A percentile compares a stretch with the other conserved stretches of the same genome.
Conservation (phyloP, 2,329 filamentous ascomycete species). For the Arthrocladium fulminans region DNA sequence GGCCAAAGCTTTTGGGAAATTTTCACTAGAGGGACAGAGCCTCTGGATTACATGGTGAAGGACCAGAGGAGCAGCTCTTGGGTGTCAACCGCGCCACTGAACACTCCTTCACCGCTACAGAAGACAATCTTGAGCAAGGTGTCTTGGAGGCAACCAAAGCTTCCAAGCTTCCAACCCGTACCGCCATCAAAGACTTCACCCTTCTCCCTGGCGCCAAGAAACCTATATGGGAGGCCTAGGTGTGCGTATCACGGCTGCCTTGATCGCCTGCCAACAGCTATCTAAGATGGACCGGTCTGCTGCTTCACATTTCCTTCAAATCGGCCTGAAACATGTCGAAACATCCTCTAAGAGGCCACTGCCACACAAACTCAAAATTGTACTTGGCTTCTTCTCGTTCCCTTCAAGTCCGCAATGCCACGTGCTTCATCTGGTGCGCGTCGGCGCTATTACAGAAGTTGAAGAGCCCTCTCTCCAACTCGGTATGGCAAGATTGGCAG, state of each 20-base stretch:
- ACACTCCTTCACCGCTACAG: no score
- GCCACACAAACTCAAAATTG: background rate
- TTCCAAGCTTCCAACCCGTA: no score
- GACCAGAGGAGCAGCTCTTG: no score
- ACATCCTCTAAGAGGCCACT: background rate
- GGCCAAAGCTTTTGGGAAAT: no score
- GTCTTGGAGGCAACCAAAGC: no score
- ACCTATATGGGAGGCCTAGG: background rate
- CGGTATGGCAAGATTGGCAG: no score
- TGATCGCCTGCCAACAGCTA: background rate
- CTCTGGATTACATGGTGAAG: no score
- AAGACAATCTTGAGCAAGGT: no score
- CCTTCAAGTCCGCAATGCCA: slow-evolving; percentile 5
- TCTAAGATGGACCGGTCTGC: background rate
- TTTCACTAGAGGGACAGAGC: no score
- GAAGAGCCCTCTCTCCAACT: background rate
- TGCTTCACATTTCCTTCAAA: background rate
- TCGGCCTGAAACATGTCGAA: background rate
- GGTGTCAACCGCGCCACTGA: no score
- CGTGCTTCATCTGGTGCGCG: background rate
- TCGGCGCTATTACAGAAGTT: background rate
- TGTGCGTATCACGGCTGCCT: background rate
- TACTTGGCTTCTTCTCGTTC: background rate
- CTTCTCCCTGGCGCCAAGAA: no score
- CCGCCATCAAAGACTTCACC: no score